Base-by-base conservation (phyloP, 2,329 filamentous ascomycete species). In the Talaromyces sp. region DNA sequence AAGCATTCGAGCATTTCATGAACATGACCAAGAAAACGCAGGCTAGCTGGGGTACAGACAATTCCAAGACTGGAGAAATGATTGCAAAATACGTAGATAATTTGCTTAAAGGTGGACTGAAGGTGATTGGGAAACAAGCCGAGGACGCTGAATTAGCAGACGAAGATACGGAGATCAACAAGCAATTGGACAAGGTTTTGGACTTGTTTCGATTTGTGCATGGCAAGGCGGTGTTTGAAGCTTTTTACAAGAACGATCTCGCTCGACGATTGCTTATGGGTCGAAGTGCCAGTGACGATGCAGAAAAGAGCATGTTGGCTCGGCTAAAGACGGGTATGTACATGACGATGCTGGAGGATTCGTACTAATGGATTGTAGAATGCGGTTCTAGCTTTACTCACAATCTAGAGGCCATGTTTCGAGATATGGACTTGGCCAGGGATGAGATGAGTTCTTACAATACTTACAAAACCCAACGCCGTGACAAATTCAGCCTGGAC, bases 361-460 rank as follows among this genome's bases (percentile, higher is more conserved):
- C 27, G 27, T 31, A 31, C 27, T 31, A 31, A 31, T 31, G 27
- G 27, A 31, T 31, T 31, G 27, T 31, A 31, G 27, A 99, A 81
- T 99, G 95, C 74, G 95, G 95, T 45, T 90, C 91, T 14, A 91
- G 87, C 70, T 98, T 99, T 75, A 99, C 95, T 0, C 93, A 97
- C 74, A 99, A 99, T 73, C 84, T 99, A 0, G 96, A 99, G 78
- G 92, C 94, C 68, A 99, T 99, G 95, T 99, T 99, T 83, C 97
- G 96, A 77, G 95, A 99, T 73, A 92, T 98, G 77, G 93, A 97
- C 74, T 85, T 97, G 22, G 91, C 91, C 13, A 90, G 90, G 67
- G 95, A 98, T 71, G 94, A 98, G 75, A 96, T 98, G 90, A 80
- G 85, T n/a, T 87, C 90, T 0, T 99, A 96, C 80, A 95, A 90